Evolutionary conservation across 2,329 filamentous ascomycete species (phyloP).

Genomic region (Alternaria alternata): DNA sequence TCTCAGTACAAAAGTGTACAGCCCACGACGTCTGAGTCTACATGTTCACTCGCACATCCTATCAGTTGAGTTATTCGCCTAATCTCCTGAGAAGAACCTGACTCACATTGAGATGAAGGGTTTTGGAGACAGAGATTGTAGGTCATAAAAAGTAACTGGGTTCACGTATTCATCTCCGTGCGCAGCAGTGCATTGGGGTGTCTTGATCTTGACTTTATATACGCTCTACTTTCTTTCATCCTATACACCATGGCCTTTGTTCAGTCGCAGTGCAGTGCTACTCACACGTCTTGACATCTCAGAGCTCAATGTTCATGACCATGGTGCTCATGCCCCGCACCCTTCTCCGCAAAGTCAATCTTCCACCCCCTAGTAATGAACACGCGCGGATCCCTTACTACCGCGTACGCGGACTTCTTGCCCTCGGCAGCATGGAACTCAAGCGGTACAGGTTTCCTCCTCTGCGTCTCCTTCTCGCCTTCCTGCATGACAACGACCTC

Average conservation of each 20-base stretch:
- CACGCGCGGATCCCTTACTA: constrained; percentile 70
- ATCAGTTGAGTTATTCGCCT: background rate
- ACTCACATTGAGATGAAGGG: background rate
- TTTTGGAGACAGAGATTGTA: background rate
- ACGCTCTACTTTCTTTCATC: background rate
- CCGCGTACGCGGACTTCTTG: constrained; percentile 67
- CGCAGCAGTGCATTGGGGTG: background rate
- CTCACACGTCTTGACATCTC: background rate
- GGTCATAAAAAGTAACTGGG: background rate
- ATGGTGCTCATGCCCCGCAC: constrained; percentile 29
- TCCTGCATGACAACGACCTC: constrained; percentile 72
- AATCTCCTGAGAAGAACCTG: too few species aligned
- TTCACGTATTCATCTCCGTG: too few species aligned
- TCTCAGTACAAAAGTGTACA: background rate
- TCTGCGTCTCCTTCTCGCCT: constrained; percentile 55
- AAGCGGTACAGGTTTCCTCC: constrained; percentile 61
- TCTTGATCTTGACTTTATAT: background rate
- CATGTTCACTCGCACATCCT: background rate
- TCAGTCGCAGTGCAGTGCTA: background rate
- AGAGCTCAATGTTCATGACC: constrained; percentile 32
- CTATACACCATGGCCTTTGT: background rate
- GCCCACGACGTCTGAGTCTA: background rate
- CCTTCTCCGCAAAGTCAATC: constrained; percentile 59
- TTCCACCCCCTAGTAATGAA: constrained; percentile 71
- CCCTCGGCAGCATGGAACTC: constrained; percentile 64